Evolutionary conservation across 768 basidiomycete species (phyloP).

Genomic region (Psilocybe tampanensis): DNA sequence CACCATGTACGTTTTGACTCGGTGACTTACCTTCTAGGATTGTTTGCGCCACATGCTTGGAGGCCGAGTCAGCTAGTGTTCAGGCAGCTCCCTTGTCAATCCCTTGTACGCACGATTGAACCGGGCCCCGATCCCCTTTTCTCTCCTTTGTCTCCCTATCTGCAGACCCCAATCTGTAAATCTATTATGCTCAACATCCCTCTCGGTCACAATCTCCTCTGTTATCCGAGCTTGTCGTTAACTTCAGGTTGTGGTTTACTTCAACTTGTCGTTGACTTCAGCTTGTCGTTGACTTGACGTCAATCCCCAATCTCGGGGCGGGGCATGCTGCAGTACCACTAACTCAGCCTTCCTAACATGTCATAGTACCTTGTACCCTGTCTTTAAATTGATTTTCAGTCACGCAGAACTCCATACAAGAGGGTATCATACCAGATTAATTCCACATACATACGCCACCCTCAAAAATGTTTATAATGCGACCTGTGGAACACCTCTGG

Average conservation of each 20-base stretch:
- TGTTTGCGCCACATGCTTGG: constrained; percentile 9
- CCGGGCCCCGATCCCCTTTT: constrained; percentile 22
- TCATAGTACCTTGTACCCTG: constrained; percentile 18
- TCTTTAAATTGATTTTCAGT: constrained; percentile 20
- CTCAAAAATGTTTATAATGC: constrained; percentile 24
- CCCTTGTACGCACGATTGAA: constrained; percentile 19
- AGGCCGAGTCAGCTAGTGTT: constrained; percentile 1
- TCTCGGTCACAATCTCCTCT: constrained; percentile 17
- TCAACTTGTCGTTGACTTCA: constrained; percentile 19
- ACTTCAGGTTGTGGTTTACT: too few relatives aligned
- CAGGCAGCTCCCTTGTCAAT: constrained; percentile 11
- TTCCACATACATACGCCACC: constrained; percentile 18
- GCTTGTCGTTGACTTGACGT: constrained; percentile 25
- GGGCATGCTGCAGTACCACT: constrained; percentile 12
- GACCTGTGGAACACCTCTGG: background rate
- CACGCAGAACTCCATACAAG: constrained; percentile 19
- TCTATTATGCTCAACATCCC: constrained; percentile 13
- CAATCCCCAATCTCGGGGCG: constrained; percentile 12
- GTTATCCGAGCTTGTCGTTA: constrained; percentile 23
- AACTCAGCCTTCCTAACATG: constrained; percentile 14
- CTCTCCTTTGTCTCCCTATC: constrained; percentile 6
- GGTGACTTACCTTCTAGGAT: constrained; percentile 2
- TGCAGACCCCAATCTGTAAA: constrained; percentile 6
- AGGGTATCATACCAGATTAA: constrained; percentile 13
- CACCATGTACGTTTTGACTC: constrained; percentile 4